Base-by-base conservation (phyloP, 345 rosid species). In the Salix koriyanagi region DNA sequence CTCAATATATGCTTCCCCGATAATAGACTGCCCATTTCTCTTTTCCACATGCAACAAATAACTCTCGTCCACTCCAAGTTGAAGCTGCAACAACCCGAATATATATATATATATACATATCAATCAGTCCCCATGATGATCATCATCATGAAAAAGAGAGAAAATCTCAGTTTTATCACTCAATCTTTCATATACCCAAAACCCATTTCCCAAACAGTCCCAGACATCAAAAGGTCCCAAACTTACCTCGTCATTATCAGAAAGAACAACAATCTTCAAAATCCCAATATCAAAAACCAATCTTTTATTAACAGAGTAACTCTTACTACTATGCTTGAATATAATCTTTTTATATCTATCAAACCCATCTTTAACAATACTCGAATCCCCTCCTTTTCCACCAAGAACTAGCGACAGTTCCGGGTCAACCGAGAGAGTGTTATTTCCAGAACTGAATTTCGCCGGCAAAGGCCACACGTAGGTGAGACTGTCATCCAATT, bases 381-480 rank as follows among this genome's bases (percentile, higher is more conserved):
- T 65, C 19, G 92, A 96, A 42, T 65, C 70, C 0, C 91, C 90
- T 2, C 94, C 96, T 37, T 72, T 16, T 15, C 97, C 97, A 46
- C 77, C 83, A 39, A 78, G 79, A 74, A 76, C 76, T 58, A 93
- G 86, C 23, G 84, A 74, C n/a, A 92, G 75, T 8, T 68, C 37
- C 0, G 99, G 97, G 81, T 90, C 93, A 58, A 93, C 84, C 60
- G 97, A 85, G 84, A 96, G 85, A 7, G 94, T 86, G 39, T 67
- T 79, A 69, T 76, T 62, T 65, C 99, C 94, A 75, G 82, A 85
- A 23, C 86, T 81, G 79, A 87, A 90, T 28, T 88, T 84, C 30
- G 87, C 84, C n/a, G 98, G 98, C 13, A 93, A 83, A 10, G 98
- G 98, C 99, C 95, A 92, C n/a, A 82, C 13, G 18, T 78, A 78